Evolutionary conservation across 1,139 yeast species (phyloP), one percentile per base, ranked within the genome.

Genomic region (Dujonia santamariae): DNA sequence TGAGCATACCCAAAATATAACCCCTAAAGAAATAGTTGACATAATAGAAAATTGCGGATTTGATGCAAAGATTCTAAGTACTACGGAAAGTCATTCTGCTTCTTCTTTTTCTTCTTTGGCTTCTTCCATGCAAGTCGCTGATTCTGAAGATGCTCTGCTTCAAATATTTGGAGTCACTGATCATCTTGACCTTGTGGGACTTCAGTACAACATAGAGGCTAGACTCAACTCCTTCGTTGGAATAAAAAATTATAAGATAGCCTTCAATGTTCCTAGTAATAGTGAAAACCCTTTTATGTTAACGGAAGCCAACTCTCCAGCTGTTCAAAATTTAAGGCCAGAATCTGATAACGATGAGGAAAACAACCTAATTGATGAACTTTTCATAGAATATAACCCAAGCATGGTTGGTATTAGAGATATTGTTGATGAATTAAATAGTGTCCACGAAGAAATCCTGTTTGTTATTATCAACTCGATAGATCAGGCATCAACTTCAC

Each of bases 11-110:
- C 37, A 42, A 1, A 31, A 43, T 1, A 49, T 71, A 1, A 37
- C 65, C 1, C 40, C 67, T 0, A 64, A 60, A 1, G 54, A 44
- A 7, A 56, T 83, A 7, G 18, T 17, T 21, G 72, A 67, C 18
- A 55, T 70, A 6, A 70, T 88, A 13, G 94, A 86, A 43, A 83
- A 82, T 45, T 76, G 85, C 45, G 96, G 95, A 7, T 85, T 85
- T 48, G 90, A 79, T 28, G 80, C 80, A 4, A 46, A 43, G 4
- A 37, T 70, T 4, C 29, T 59, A n/a, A 46, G 58, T 16, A 38
- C 18, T 29, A 19, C 28, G 15, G 8, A 28, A 37, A 11, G 19
- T 25, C 25, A 11, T 19, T 25, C 31, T 13, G 6, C 30, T 7
- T 13, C 27, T 24, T 7, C 23, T 7, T 7, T 7, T n/a, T 8